phyloP scores from a whole-genome alignment of 345 rosid genomes.

The Capsella bursapastoris region DNA sequence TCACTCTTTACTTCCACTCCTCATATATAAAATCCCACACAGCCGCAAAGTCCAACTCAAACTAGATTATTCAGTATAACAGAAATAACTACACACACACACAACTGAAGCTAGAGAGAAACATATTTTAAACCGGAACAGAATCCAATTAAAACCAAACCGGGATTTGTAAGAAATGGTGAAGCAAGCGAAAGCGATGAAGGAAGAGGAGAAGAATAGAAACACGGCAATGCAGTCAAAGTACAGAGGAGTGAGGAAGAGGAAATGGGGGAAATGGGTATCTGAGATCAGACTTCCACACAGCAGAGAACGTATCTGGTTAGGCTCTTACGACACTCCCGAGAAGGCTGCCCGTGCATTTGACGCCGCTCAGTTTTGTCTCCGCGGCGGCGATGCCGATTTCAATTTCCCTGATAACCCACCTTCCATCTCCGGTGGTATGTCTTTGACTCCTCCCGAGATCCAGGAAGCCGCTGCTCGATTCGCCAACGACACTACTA shows the following conservation, averaged over 20 bases:
- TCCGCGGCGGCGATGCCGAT: conserved; percentile 63
- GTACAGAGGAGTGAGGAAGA: conserved; percentile 84
- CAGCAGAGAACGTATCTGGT: conserved; percentile 84
- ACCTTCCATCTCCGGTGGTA: conserved; percentile 60
- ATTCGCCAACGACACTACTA: conserved; percentile 51
- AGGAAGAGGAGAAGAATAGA: conserved; percentile 20
- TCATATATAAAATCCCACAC: conserved; percentile 16
- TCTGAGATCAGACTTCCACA: conserved; percentile 84
- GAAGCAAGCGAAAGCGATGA: conserved; percentile 37
- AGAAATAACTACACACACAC: conserved; percentile 8
- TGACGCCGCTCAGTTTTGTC: conserved; percentile 82
- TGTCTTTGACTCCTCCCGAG: conserved; percentile 53
- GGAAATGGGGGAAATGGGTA: conserved; percentile 96
- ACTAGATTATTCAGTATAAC: neutral
- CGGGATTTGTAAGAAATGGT: conserved; percentile 4
- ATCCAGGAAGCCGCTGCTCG: conserved; percentile 66
- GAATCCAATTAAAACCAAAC: conserved; percentile 10
- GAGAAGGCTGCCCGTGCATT: conserved; percentile 88
- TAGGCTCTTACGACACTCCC: conserved; percentile 77
- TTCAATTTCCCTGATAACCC: conserved; percentile 79
- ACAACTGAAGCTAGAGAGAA: neutral
- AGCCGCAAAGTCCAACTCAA: conserved; percentile 37
- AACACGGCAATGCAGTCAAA: conserved; percentile 42
- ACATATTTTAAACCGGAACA: conserved; percentile 10
- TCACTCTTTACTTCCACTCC: conserved; percentile 30